Evolutionary conservation across 345 rosid genomes (phyloP), one percentile per base, ranked within the genome.

Genomic region (Aurinia saxatilis): DNA sequence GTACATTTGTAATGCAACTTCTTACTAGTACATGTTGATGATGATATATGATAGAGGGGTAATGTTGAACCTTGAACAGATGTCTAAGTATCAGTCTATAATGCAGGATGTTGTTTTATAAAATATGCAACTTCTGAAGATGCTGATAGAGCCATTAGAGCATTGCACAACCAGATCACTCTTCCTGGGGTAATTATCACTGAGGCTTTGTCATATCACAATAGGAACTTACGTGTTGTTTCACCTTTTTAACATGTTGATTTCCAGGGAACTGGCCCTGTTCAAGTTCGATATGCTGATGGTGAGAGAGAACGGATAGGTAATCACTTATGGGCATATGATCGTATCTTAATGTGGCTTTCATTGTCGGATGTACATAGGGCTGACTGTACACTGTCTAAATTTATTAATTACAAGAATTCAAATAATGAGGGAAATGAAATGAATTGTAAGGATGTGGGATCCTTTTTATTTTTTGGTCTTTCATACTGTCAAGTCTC

Each of bases 241-340:
- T 62, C 65, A 56, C 34, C 25, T 49, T 48, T 15, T 42, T 16
- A 50, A 40, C 47, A 33, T 78, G 47, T 65, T 71, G 41, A 67
- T 77, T 81, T 50, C 53, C 85, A 93, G 99, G 99, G 96, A 70
- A 61, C 70, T 61, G 95, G 90, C 61, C 99, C 95, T 60, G 87
- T 93, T 59, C 99, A 90, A 83, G 99, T 93, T 73, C 82, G 97
- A 70, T 93, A 87, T 71, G 99, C 99, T 70, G 99, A 93, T 68
- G 99, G 99, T 47, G 99, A 93, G 77, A 80, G 92, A 63, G 99
- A 87, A 76, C 97, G 99, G 42, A 86, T 90, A 51, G 99, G 99
- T 93, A 90, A 72, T 66, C 16, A 47, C 54, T 70, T 61, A 15
- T 11, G 6, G 30, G 10, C 34, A 18, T 56, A 19, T 7, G 36